Percentiles rank a stretch among this genome's conserved stretches.
phyloP scores from a whole-genome alignment of 2,329 filamentous ascomycete species.

The Claviceps humidiphila region DNA sequence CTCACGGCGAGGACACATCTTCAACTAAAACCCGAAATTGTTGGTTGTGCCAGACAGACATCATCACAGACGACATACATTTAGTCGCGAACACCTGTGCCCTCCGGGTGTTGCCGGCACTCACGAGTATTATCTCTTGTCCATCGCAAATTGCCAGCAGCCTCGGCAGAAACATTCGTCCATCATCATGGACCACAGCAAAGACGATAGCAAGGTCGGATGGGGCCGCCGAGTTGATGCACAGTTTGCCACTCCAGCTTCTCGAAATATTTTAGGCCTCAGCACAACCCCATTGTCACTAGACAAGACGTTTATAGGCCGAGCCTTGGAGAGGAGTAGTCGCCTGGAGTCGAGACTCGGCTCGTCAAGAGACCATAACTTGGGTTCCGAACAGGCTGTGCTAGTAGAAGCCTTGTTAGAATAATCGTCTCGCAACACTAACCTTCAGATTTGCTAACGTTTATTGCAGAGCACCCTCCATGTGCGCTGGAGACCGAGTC shows the following conservation, averaged over 20 bases:
- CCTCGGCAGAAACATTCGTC: background rate
- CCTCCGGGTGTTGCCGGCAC: conserved; percentile 15
- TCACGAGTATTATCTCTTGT: conserved; percentile 17
- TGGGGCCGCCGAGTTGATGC: conserved; percentile 15
- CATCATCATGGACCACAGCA: conserved; percentile 7
- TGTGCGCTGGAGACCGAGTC: background rate
- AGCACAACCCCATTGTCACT: conserved; percentile 1
- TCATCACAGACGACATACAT: conserved; percentile 5
- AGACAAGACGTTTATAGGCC: conserved; percentile 5
- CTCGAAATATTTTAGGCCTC: conserved; percentile 9
- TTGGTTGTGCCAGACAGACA: background rate
- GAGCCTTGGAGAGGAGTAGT: conserved; percentile 4
- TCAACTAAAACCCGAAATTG: conserved; percentile 5
- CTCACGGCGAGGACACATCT: conserved; percentile 7
- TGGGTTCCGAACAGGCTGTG: background rate
- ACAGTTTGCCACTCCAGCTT: conserved; percentile 14
- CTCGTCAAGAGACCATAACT: conserved; percentile 1
- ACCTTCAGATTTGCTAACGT: background rate
- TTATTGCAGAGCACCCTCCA: background rate
- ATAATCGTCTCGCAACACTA: background rate
- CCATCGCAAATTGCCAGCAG: conserved; percentile 9
- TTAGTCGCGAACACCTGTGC: conserved; percentile 9
- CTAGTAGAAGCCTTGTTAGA: background rate
- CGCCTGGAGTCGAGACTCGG: conserved; percentile 1
- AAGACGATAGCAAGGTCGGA: conserved; percentile 15